Evolutionary conservation across 345 rosid genomes (phyloP), one percentile per base, ranked within the genome.

Genomic region (Eucalyptus leucophloia): DNA sequence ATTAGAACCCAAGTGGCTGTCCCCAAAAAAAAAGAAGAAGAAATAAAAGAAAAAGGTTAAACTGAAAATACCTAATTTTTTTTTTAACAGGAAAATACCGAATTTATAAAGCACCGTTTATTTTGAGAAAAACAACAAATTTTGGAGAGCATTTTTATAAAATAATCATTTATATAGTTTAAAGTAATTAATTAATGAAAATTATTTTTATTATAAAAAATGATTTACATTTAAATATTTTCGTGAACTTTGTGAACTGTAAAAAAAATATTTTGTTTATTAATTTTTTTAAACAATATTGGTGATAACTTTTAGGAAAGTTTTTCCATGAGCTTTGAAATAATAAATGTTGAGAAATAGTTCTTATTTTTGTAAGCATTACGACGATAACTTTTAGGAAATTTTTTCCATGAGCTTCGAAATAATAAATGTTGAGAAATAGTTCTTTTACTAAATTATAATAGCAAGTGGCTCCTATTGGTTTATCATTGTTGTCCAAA

Each of bases 241-340:
- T 65, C 19, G 2, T n/a, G 18, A 62, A 30, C 4, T 7, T 51
- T 4, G 9, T 51, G 56, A 53, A 53, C 0, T 53, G 5, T 53
- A 5, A 14, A 62, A 62, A 30, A 30, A 7, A 30, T 30, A 14
- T 14, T 14, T 62, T 30, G 3, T 30, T 30, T 28, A n/a, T 30
- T n/a, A 32, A 7, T n/a, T 30, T 28, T 30, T 65, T 5, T 65
- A 65, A 65, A 5, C 0, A 6, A 65, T 14, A 65, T 2, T 7
- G 1, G 3, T 1, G 2, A 65, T 30, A 12, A 30, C 0, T 14
- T 14, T n/a, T n/a, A 28, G 17, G 32, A 60, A 60, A 12, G 4
- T 24, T 1, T 56, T 56, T 56, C 3, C 0, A 5, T 56, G 13
- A 10, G 30, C 30, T 56, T 56, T 9, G 17, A 60, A 28, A 62